Conservation (phyloP, 1,284 basidiomycete genomes). For the Ceratobasidium papillatum region DNA sequence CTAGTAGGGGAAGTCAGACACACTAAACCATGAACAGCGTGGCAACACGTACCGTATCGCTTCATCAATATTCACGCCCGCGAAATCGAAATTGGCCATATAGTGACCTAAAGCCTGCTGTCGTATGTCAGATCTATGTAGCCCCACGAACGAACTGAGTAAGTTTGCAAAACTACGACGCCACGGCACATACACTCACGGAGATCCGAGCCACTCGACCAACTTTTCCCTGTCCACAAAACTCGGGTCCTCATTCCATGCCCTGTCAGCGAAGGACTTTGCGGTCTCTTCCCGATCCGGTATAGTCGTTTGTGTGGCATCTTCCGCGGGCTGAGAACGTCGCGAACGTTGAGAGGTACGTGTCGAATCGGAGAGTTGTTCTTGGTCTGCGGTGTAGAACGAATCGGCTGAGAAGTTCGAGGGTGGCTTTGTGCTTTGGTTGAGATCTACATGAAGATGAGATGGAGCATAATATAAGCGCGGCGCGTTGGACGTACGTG, state of each 20-base stretch:
- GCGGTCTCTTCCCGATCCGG: conserved; percentile 19
- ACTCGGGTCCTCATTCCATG: conserved; percentile 34
- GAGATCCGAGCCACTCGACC: conserved; percentile 40
- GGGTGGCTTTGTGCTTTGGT: conserved; percentile 18
- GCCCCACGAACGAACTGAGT: background rate
- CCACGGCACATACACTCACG: conserved; percentile 39
- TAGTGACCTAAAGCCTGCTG: conserved; percentile 28
- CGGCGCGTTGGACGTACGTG: conserved; percentile 20
- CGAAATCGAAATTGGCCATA: conserved; percentile 35
- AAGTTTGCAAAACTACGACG: conserved; percentile 32
- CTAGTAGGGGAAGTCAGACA: background rate
- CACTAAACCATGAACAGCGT: too few species aligned
- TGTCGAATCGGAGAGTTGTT: background rate
- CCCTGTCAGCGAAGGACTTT: conserved; percentile 35
- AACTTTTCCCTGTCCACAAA: conserved; percentile 38
- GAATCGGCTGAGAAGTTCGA: conserved; percentile 30
- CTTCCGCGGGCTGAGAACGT: conserved; percentile 2
- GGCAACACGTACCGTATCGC: conserved; percentile 27
- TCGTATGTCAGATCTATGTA: conserved; percentile 34
- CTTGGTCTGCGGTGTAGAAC: conserved; percentile 34
- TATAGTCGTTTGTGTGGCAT: conserved; percentile 3
- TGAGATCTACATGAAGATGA: conserved; percentile 21
- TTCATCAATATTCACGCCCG: conserved; percentile 19
- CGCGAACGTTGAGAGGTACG: conserved; percentile 13
- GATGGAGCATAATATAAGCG: background rate